phyloP scores from a whole-genome alignment of 192 early-diverging fungal genomes.

The Podila horticola region DNA sequence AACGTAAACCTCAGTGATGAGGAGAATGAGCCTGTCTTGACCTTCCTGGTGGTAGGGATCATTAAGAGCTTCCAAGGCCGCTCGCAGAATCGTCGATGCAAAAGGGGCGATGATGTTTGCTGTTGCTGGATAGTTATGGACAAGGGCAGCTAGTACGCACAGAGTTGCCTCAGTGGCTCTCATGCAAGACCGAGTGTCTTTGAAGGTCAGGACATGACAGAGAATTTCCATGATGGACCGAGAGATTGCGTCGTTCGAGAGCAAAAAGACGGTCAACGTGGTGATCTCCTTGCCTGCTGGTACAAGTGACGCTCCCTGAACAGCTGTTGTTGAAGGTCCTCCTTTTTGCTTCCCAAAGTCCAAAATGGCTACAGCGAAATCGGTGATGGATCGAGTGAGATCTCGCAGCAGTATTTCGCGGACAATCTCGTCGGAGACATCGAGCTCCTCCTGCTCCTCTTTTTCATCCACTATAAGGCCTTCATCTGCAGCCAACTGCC shows the following conservation, averaged over 20 bases:
- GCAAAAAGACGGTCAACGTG: conserved; percentile 12
- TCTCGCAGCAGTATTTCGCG: conserved; percentile 39
- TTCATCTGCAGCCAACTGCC: conserved; percentile 35
- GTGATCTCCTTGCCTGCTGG: conserved; percentile 28
- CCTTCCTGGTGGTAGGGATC: conserved; percentile 51
- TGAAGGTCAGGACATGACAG: conserved; percentile 37
- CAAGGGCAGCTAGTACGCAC: conserved; percentile 15
- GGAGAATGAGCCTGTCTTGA: conserved; percentile 36
- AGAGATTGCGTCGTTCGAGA: conserved; percentile 16
- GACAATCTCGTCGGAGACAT: conserved; percentile 39
- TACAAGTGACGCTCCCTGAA: too few relatives aligned
- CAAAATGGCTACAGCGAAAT: conserved; percentile 19
- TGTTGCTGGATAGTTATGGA: conserved; percentile 32
- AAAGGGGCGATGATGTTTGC: conserved; percentile 7
- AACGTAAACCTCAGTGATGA: conserved; percentile 51
- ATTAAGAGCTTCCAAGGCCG: conserved; percentile 36
- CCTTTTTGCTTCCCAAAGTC: conserved; percentile 20
- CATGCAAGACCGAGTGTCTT: conserved; percentile 31
- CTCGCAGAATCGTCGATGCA: conserved; percentile 22
- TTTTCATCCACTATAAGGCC: conserved; percentile 38
- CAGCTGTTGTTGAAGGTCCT: too few relatives aligned
- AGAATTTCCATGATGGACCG: conserved; percentile 21
- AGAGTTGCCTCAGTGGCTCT: conserved; percentile 19
- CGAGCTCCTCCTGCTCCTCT: conserved; percentile 27
- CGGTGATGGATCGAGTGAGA: conserved; percentile 16